Evolutionary conservation across 2,329 filamentous ascomycete species (phyloP), one percentile per base, ranked within the genome.

Genomic region (Metarhizium brunneum): DNA sequence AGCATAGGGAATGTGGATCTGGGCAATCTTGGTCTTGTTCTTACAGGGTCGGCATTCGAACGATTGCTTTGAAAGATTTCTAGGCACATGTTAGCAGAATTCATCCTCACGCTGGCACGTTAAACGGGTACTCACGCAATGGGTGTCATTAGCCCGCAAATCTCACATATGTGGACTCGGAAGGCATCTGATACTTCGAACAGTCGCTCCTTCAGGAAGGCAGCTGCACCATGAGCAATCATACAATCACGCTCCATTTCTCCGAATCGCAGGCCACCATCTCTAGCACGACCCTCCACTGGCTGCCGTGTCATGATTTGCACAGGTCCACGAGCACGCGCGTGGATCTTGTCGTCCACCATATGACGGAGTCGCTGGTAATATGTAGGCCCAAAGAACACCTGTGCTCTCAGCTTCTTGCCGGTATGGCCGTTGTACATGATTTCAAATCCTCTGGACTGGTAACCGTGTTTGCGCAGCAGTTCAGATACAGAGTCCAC

Each of bases 231-330:
- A 71, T 99, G 95, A n/a, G 95, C 91, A 77, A 99, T 99, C 94
- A 99, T 99, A 72, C 94, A 99, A 83, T 99, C 95, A 77, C 95
- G 92, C 75, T 99, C 95, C 94, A 99, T 99, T 80, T 99, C 94
- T 85, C 94, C 94, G 84, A 99, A 99, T 69, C 95, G 92, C 48
- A 99, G 82, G 78, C 94, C 94, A 81, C 94, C 94, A 70, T 99
- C 95, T 73, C 95, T 81, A 3, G 94, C 94, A 83, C 95, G 89
- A 87, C 94, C 94, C 75, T 99, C 94, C 14, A 99, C 94, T 18
- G 94, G 94, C 73, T 99, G 94, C 56, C 95, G 82, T 2, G 94
- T 99, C 76, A 99, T 83, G 67, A 99, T 99, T 74, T 99, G 94
- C 25, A 96, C 89, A 1, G 94, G 94, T 40, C 95, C 94, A 69